Evolutionary conservation across 2,329 filamentous ascomycete genomes (phyloP).

Genomic region (Xylaria multiplex): DNA sequence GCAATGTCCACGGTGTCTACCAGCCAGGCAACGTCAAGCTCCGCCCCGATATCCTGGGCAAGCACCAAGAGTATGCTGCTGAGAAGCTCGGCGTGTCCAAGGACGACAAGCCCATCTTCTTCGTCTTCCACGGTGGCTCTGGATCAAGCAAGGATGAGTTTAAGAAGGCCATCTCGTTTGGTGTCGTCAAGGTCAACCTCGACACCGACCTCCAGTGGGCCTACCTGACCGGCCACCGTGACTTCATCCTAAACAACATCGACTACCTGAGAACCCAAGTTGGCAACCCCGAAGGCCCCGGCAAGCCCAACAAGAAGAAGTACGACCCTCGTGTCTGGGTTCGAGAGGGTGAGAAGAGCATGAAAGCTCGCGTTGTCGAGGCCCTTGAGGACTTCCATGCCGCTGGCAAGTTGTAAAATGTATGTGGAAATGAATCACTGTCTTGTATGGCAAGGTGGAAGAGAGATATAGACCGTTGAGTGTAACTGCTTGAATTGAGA

Average conservation of each 20-base stretch:
- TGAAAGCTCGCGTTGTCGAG: conserved; percentile 81
- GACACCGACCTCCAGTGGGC: conserved; percentile 98
- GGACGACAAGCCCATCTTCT: conserved; percentile 93
- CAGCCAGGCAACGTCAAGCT: conserved; percentile 98
- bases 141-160: conserved; percentile 93
- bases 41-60: conserved; percentile 92
- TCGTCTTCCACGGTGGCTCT: conserved; percentile 99
- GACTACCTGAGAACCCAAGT: conserved; percentile 89
- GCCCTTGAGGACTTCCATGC: conserved; percentile 94
- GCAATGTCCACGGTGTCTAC: conserved; percentile 99
- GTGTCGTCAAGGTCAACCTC: conserved; percentile 99
- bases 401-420: conserved; percentile 75
- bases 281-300: conserved; percentile 92
- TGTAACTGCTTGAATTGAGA: conserved; percentile 11
- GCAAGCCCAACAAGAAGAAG: conserved; percentile 99
- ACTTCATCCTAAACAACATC: conserved; percentile 94
- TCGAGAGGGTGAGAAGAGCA: conserved; percentile 96
- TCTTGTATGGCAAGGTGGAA: not conserved
- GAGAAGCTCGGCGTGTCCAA: conserved; percentile 73
- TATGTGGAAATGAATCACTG: conserved; percentile 7
- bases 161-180: conserved; percentile 85
- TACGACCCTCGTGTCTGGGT: conserved; percentile 93
- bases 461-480: conserved; percentile 15
- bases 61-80: conserved; percentile 94
- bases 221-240: conserved; percentile 90